Conservation (phyloP, 768 basidiomycete species). For the Suillus alpinus region DNA sequence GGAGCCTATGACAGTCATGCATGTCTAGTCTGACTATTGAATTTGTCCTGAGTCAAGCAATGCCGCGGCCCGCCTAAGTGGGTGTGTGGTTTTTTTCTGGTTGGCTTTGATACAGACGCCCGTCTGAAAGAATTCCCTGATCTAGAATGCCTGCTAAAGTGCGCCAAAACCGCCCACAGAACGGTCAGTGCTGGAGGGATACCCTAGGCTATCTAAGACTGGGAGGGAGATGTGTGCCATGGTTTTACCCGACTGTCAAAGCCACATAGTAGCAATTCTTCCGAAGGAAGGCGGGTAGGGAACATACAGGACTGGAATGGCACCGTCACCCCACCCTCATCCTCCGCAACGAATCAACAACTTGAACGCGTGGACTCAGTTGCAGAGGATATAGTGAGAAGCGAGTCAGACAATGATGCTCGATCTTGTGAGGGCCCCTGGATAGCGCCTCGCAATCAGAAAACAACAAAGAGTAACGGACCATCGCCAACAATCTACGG, state of each 20-base stretch:
- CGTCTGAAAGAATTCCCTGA: no score
- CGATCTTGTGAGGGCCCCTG: conserved; percentile 49
- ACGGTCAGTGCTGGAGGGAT: no score
- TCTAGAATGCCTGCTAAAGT: no score
- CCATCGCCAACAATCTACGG: not conserved
- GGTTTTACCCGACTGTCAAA: conserved; percentile 78
- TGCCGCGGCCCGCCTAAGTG: not conserved
- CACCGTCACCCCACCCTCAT: conserved; percentile 46
- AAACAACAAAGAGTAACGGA: conserved; percentile 33
- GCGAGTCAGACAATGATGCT: conserved; percentile 37
- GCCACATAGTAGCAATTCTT: conserved; percentile 68
- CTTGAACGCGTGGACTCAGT: conserved; percentile 51
- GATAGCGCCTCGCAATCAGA: conserved; percentile 70
- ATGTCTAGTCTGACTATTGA: not conserved
- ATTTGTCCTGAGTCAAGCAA: not conserved
- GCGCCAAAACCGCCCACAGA: no score
- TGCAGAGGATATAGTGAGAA: conserved; percentile 27
- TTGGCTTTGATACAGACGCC: no score
- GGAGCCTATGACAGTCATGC: not conserved
- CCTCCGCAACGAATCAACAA: conserved; percentile 51
- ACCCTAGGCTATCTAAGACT: no score
- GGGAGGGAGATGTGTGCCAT: conserved; percentile 48
- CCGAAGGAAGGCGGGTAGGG: conserved; percentile 48
- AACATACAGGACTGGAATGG: conserved; percentile 41
- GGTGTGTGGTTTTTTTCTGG: not conserved